phyloP scores from a whole-genome alignment of 2,329 filamentous ascomycete species.

The Beauveria caledonica region DNA sequence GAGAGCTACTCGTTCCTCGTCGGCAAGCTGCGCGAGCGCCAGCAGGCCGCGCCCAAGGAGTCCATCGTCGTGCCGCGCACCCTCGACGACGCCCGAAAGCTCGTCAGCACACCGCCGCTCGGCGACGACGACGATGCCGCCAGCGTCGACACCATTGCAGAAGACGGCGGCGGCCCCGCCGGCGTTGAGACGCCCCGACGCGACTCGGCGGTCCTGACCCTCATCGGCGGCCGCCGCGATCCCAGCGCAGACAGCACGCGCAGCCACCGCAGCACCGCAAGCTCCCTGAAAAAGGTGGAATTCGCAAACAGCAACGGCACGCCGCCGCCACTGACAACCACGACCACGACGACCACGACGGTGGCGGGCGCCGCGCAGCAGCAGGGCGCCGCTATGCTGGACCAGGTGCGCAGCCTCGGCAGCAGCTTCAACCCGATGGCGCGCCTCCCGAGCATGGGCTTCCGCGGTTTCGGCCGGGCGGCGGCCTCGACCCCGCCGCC shows the following conservation, averaged over 20 bases:
- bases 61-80: conserved; percentile 70
- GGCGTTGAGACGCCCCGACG: conserved; percentile 39
- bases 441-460: conserved; percentile 63
- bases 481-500: conserved; percentile 23
- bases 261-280: conserved; percentile 51
- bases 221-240: conserved; percentile 69
- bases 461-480: conserved; percentile 63
- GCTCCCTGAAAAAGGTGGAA: conserved; percentile 50
- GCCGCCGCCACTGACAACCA: background rate
- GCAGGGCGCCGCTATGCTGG: conserved; percentile 54
- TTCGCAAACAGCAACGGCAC: conserved; percentile 34
- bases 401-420: conserved; percentile 73
- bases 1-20: conserved; percentile 92
- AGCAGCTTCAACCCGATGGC: conserved; percentile 78
- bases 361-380: conserved; percentile 24
- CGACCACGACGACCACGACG: background rate
- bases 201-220: conserved; percentile 49
- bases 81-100: conserved; percentile 81
- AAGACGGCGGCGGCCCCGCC: conserved; percentile 26
- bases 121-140: conserved; percentile 43
- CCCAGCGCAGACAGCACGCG: conserved; percentile 66
- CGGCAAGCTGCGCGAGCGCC: conserved; percentile 72
- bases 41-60: conserved; percentile 26
- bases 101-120: conserved; percentile 65
- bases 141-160: conserved; percentile 44